These are phyloP conservation scores for Amylocystis lapponica DNA, from an alignment of 768 basidiomycete genomes.

Conservation along the genomic window DNA sequence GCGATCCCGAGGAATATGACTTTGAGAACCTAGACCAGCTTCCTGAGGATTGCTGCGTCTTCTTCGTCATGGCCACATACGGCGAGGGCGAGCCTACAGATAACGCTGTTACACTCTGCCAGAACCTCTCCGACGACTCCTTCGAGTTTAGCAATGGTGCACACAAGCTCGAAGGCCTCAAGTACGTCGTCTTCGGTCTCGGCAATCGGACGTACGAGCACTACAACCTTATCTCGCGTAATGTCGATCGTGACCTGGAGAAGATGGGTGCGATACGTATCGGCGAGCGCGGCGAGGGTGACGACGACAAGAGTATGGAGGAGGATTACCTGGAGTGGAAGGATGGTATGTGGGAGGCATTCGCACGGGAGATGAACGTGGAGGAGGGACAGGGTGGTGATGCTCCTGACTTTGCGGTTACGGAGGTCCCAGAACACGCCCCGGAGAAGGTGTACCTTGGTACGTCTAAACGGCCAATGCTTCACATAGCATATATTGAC, in stretches of 20 bases:
- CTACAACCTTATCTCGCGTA: slow-evolving; percentile 85
- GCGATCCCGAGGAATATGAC: slow-evolving; percentile 98
- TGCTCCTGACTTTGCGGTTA: slow-evolving; percentile 88
- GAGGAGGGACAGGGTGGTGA: slow-evolving; percentile 98
- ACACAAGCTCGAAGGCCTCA: slow-evolving; percentile 73
- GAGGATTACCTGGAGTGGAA: slow-evolving; percentile 99
- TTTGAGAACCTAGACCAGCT: slow-evolving; percentile 93
- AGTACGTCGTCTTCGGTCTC: slow-evolving; percentile 92
- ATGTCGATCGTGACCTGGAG: slow-evolving; percentile 65
- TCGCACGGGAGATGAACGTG: slow-evolving; percentile 76
- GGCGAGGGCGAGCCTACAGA: slow-evolving; percentile 99
- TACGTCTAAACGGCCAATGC: slow-evolving; percentile 27
- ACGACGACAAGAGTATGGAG: slow-evolving; percentile 99
- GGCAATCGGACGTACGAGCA: slow-evolving; percentile 95
- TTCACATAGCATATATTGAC: slow-evolving; percentile 10
- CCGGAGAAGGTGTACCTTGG: slow-evolving; percentile 91
- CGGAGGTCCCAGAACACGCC: slow-evolving; percentile 70
- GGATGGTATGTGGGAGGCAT: slow-evolving; percentile 92
- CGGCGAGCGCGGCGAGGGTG: slow-evolving; percentile 90
- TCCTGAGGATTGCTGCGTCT: slow-evolving; percentile 79
- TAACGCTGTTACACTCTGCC: slow-evolving; percentile 92
- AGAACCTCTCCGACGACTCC: slow-evolving; percentile 80
- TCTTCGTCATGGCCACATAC: slow-evolving; percentile 98
- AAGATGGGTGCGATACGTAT: slow-evolving; percentile 83
- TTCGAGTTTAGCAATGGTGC: slow-evolving; percentile 84